Base-by-base conservation (phyloP, 768 basidiomycete genomes). In the Leccinum boreale region DNA sequence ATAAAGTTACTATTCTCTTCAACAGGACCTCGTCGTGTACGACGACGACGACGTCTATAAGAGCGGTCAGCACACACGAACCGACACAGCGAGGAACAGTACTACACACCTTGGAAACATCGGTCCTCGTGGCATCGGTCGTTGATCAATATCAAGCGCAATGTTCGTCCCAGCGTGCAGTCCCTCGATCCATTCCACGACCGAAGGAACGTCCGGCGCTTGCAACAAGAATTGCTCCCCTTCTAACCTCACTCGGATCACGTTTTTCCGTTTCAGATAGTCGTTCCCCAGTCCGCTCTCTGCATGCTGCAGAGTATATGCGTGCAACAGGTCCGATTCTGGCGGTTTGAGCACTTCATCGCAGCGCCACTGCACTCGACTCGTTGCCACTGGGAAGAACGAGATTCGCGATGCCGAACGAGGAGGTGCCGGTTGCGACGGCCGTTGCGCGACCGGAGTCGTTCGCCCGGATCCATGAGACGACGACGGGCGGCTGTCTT, bases 151-250 rank as follows among this genome's bases (percentile, higher is more conserved):
- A 70, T 99, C 97, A 46, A 97, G 76, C 1, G 96, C 83, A 55
- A 98, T 86, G 72, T 96, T 96, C 8, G 91, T 86, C 2, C 93
- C 92, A 52, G 94, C 88, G 77, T 98, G 95, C 59, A 98, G 80
- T 11, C 85, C 89, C 89, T 99, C 96, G 60, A 99, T 95, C 94
- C 96, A 95, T 54, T 89, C 85, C 55, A 98, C 92, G 2, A 98
- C 95, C 26, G 85, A 84, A 46, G 85, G 80, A 39, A 94, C 86
- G 67, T 90, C 87, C 51, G 80, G 83, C 3, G 92, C 91, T 74
- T 99, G 96, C 64, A 99, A 66, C 64, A 99, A 76, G 74, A 99
- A 99, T 75, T 99, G 97, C 77, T 98, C 92, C 12, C 96, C 97
- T 70, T 97, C 94, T 62, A 94, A 77, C 57, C 96, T 76, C 28